A percentile compares a stretch with the other conserved stretches of the same genome.
phyloP scores from a whole-genome alignment of 2,329 filamentous ascomycete genomes.

The Alternaria gansuensis region DNA sequence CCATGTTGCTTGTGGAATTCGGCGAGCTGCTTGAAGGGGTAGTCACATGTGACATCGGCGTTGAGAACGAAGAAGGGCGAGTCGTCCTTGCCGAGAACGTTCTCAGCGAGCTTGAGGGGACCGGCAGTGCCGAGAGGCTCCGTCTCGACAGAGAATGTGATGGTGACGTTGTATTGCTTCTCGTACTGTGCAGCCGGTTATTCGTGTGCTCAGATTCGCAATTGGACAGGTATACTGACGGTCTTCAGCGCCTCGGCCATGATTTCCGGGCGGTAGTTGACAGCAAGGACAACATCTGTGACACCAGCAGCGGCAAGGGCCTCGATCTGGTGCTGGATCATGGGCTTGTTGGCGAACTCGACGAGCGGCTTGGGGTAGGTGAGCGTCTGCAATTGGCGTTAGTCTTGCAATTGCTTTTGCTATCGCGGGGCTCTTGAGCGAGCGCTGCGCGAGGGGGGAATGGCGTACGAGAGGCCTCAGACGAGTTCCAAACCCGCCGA shows the following conservation, averaged over 20 bases:
- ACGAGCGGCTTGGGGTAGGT: conserved; percentile 97
- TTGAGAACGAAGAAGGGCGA: conserved; percentile 97
- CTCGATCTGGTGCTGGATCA: conserved; percentile 98
- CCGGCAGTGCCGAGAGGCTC: conserved; percentile 96
- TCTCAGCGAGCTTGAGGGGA: conserved; percentile 92
- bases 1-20: conserved; percentile 93
- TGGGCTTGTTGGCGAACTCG: conserved; percentile 98
- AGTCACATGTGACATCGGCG: conserved; percentile 98
- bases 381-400: conserved; percentile 72
- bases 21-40: conserved; percentile 88
- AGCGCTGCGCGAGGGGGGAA: conserved; percentile 28
- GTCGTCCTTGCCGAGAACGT: conserved; percentile 91
- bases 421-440: conserved; percentile 32
- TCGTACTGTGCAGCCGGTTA: conserved; percentile 70
- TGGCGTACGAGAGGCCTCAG: conserved; percentile 84
- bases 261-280: conserved; percentile 98
- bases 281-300: conserved; percentile 95
- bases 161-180: conserved; percentile 89
- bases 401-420: conserved; percentile 29
- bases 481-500: conserved; percentile 98
- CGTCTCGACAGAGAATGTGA: conserved; percentile 95
- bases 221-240: conserved; percentile 60
- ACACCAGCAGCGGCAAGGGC: conserved; percentile 92
- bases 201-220: conserved; percentile 8
- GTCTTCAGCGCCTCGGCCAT: conserved; percentile 95